Evolutionary conservation across 352 stramenopile genomes (phyloP).

Genomic region (Pythium aristosporum): DNA sequence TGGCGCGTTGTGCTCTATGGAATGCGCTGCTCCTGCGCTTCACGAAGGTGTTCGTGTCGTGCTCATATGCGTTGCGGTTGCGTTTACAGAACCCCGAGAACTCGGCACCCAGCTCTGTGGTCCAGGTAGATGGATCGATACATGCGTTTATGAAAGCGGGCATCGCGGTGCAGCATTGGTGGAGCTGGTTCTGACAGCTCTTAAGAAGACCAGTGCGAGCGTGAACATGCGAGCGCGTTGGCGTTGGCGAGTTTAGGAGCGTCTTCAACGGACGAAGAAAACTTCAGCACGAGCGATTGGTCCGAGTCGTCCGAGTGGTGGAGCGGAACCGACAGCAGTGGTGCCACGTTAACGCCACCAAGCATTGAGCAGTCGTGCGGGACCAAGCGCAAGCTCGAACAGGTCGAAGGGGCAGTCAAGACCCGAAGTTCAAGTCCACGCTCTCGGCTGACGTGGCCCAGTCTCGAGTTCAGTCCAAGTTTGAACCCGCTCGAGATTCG

Average conservation of each 20-base stretch:
- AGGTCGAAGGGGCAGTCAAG: neutral
- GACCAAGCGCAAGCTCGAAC: constrained; percentile 15
- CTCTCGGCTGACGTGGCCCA: constrained; percentile 19
- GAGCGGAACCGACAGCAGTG: constrained; percentile 3
- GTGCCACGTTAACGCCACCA: neutral
- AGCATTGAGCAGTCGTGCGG: neutral
- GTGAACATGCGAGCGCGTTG: constrained; percentile 19
- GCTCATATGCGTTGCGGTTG: neutral
- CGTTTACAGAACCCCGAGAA: neutral
- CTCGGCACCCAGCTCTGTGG: neutral
- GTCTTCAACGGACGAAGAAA: constrained; percentile 3
- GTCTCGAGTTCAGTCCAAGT: constrained; percentile 22
- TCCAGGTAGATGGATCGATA: constrained; percentile 10
- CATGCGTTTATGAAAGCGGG: neutral
- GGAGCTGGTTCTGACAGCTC: neutral
- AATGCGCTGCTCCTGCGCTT: neutral
- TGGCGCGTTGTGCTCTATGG: neutral
- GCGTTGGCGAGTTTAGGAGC: constrained; percentile 27
- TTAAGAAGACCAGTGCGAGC: constrained; percentile 16
- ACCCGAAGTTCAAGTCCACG: neutral
- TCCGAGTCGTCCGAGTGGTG: constrained; percentile 18
- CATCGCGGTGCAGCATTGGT: neutral
- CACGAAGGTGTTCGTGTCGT: neutral
- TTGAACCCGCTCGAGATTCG: constrained; percentile 58
- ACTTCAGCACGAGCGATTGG: constrained; percentile 4